Evolutionary conservation across 129 eudicot genomes (phyloP).

Genomic region (Tagetes patula): DNA sequence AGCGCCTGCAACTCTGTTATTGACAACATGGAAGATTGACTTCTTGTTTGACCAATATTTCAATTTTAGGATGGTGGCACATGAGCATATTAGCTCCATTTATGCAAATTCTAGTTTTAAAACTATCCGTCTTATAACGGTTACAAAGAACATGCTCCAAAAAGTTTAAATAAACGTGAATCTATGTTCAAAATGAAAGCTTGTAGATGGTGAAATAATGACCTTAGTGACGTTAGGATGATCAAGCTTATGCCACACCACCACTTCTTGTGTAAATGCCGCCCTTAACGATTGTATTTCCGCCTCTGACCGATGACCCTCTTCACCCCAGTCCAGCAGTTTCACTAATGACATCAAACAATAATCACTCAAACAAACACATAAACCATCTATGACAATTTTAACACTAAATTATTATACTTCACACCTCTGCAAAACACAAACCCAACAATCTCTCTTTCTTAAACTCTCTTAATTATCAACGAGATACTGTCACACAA

Average conservation of each 20-base stretch:
- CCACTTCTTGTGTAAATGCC: no score
- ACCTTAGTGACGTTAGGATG: conserved; percentile 68
- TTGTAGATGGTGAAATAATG: background rate
- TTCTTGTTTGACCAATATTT: background rate
- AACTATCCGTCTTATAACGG: no score
- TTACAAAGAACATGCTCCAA: background rate
- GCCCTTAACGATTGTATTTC: conserved; percentile 62
- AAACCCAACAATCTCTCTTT: no score
- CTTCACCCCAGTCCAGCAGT: conserved; percentile 94
- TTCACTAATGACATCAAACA: conserved; percentile 49
- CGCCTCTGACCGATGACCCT: conserved; percentile 75
- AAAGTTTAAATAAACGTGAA: background rate
- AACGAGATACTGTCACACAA: background rate
- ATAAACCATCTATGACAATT: background rate
- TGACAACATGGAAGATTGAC: background rate
- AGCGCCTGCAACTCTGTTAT: conserved; percentile 12
- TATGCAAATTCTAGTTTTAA: no score
- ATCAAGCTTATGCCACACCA: no score
- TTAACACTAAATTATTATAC: no score
- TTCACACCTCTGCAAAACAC: no score
- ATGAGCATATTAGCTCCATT: no score
- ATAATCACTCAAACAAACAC: background rate
- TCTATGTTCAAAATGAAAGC: conserved; percentile 15
- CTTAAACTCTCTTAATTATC: no score
- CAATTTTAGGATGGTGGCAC: background rate